phyloP scores from a whole-genome alignment of 176 grass and related monocot species.

The Aegilops longissima region DNA sequence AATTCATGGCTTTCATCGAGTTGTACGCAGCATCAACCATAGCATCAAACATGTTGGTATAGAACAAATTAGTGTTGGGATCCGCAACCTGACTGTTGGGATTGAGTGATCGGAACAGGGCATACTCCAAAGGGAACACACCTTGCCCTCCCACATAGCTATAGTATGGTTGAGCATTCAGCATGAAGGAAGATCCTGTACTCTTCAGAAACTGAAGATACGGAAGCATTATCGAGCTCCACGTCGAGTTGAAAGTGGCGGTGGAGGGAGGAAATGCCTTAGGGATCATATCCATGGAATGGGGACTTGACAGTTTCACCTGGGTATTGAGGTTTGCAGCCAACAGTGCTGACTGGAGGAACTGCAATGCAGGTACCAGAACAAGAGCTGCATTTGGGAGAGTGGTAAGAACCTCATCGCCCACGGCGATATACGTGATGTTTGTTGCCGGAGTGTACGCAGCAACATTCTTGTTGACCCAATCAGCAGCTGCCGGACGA shows the following conservation, averaged over 20 bases:
- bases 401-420: conserved; percentile 74
- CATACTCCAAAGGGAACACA: conserved; percentile 90
- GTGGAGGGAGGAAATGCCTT: conserved; percentile 91
- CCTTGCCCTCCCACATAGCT: conserved; percentile 78
- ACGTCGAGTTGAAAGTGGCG: conserved; percentile 90
- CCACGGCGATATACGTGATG: conserved; percentile 92
- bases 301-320: conserved; percentile 83
- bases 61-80: conserved; percentile 85
- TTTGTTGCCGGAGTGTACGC: conserved; percentile 79
- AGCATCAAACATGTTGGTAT: conserved; percentile 95
- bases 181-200: conserved; percentile 81
- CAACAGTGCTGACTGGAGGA: conserved; percentile 85
- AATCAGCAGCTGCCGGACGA: conserved; percentile 73
- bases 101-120: conserved; percentile 68
- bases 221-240: conserved; percentile 72
- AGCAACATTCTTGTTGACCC: conserved; percentile 91
- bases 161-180: conserved; percentile 97
- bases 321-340: conserved; percentile 89
- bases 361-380: conserved; percentile 80
- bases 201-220: conserved; percentile 87
- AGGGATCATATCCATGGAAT: conserved; percentile 70
- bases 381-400: conserved; percentile 89
- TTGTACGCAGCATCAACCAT: conserved; percentile 90
- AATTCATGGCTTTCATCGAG: conserved; percentile 93
- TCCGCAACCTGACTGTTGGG: conserved; percentile 83